These are phyloP conservation scores for Ustilago bromivora DNA, from an alignment of 1,284 basidiomycete genomes.

Conservation along the genomic window DNA sequence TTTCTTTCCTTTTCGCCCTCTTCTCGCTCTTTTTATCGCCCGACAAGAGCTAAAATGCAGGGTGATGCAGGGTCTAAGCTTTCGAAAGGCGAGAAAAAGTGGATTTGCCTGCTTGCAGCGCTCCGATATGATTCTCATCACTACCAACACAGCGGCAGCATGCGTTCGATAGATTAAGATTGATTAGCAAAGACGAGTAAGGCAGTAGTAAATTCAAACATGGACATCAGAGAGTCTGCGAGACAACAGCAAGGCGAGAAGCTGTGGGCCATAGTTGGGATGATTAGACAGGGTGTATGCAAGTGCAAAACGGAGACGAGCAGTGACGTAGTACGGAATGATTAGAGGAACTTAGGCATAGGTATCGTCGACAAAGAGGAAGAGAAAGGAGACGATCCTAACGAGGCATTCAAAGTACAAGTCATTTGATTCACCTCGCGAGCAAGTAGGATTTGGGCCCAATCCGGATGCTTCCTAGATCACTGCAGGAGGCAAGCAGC, in stretches of 20 bases:
- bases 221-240: slow-evolving; percentile 1
- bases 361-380: not conserved
- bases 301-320: not conserved
- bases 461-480: not conserved
- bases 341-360: not conserved
- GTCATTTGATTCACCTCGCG: not conserved
- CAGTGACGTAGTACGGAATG: not conserved
- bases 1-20: not conserved
- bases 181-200: slow-evolving; percentile 15
- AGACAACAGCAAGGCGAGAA: slow-evolving; percentile 1
- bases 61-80: too few species aligned
- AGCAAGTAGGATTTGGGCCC: not conserved
- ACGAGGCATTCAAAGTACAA: not conserved
- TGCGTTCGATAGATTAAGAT: not conserved
- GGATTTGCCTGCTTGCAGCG: too few species aligned
- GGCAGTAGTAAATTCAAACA: slow-evolving; percentile 1
- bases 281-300: not conserved
- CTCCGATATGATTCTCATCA: too few species aligned
- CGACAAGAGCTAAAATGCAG: too few species aligned
- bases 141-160: not conserved
- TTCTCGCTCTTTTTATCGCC: too few species aligned
- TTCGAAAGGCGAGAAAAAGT: too few species aligned
- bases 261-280: not conserved
- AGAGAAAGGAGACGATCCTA: not conserved
- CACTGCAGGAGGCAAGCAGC: not conserved